Evolutionary conservation across 1,284 basidiomycete genomes (phyloP), one percentile per base, ranked within the genome.

Genomic region (Ganoderma leucocontextum): DNA sequence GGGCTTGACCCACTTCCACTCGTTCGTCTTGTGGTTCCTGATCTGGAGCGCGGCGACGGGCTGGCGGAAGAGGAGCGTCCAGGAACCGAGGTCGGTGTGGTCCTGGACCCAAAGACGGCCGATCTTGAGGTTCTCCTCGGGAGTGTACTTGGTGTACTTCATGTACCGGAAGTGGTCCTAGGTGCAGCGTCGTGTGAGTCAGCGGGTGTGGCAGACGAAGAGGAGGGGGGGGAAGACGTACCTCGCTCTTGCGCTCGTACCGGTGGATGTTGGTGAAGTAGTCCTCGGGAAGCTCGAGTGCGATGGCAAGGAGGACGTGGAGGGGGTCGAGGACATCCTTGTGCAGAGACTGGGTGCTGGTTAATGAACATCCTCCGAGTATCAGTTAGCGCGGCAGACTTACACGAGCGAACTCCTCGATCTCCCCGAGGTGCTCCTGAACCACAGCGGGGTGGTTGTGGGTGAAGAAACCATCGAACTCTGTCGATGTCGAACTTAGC

Each of bases 241-340:
- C 82, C 80, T 84, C 79, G 77, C 82, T 79, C 79, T 82, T 80
- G 60, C 75, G 74, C 17, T 82, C 78, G 72, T 86, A 89, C 70
- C 82, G 78, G 79, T 88, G 87, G 8, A 87, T 78, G 63, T 85
- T 83, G 52, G 80, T 79, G 77, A 89, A 86, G 75, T 82, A 84
- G 68, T 87, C 85, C 70, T 86, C 84, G 0, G 85, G 85, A 22
- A 89, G 83, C 75, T 88, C 87, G 39, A 89, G 84, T 0, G 86
- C 85, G 36, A 85, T 75, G 0, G 87, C 82, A 49, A 85, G 79
- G 71, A 83, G 75, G 41, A 80, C 77, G 65, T 83, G 82, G 1
- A 89, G 80, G 0, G 83, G 85, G 72, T 86, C 83, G 35, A 88
- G 79, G 8, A 88, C 83, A 62, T 86, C 82, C 19, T 73, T 78